A percentile compares a stretch with the other conserved stretches of the same genome.
These are phyloP conservation scores for Craterostigma plantagineum DNA, from an alignment of 257 asterid genomes.

Conservation along the genomic window DNA sequence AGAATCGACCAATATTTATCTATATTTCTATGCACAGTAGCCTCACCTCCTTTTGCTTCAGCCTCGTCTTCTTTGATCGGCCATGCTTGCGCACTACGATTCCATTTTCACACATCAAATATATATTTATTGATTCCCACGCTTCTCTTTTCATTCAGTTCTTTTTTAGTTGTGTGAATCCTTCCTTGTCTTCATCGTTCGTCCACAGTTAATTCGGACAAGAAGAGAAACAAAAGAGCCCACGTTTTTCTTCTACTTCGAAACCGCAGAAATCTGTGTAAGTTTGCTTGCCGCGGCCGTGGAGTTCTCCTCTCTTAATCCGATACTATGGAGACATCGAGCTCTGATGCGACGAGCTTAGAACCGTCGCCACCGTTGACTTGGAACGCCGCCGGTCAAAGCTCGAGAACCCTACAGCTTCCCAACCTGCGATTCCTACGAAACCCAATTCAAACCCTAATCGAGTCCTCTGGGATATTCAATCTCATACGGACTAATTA, in stretches of 20 bases:
- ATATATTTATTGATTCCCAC: too few relatives aligned
- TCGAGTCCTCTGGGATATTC: slow-evolving; percentile 43
- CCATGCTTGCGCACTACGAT: too few relatives aligned
- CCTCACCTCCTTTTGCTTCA: too few relatives aligned
- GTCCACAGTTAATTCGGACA: not conserved
- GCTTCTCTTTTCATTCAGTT: too few relatives aligned
- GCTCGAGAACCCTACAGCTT: slow-evolving; percentile 17
- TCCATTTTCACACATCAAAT: too few relatives aligned
- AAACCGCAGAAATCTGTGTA: not conserved
- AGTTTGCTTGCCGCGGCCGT: slow-evolving; percentile 2
- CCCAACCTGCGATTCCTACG: slow-evolving; percentile 30
- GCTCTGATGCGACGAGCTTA: slow-evolving; percentile 11
- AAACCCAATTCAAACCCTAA: slow-evolving; percentile 36
- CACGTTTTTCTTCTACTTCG: not conserved
- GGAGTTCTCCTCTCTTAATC: not conserved
- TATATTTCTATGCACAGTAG: too few relatives aligned
- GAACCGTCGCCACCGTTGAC: slow-evolving; percentile 13
- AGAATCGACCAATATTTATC: too few relatives aligned
- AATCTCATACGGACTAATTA: slow-evolving; percentile 22
- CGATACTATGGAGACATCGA: slow-evolving; percentile 13
- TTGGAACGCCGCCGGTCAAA: slow-evolving; percentile 9
- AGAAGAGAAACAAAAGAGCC: not conserved
- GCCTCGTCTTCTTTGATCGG: too few relatives aligned
- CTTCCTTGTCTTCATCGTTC: too few relatives aligned
- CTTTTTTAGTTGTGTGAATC: not conserved